Percentiles rank a stretch among this genome's conserved stretches.
phyloP scores from a whole-genome alignment of 768 basidiomycete genomes.

The Grammothele lineata region DNA sequence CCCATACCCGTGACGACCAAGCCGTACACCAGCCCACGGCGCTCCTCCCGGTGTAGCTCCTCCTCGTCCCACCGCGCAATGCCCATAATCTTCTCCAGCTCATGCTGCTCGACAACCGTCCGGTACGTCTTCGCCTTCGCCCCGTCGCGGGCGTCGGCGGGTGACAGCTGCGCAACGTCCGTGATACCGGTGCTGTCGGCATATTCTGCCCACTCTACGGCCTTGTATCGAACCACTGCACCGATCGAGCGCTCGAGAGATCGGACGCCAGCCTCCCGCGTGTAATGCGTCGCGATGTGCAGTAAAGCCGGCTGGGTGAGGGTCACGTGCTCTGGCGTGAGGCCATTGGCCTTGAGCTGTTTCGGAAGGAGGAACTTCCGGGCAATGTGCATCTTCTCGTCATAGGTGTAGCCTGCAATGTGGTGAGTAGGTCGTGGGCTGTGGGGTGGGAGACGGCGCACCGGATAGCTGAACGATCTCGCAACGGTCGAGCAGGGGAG shows the following conservation, averaged over 20 bases:
- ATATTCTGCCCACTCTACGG: constrained; percentile 84
- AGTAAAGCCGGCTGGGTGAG: constrained; percentile 69
- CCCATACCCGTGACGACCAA: constrained; percentile 87
- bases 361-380: constrained; percentile 85
- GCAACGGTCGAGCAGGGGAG: constrained; percentile 85
- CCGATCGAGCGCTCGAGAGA: constrained; percentile 85
- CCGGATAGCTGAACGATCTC: constrained; percentile 82
- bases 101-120: constrained; percentile 54
- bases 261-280: constrained; percentile 91
- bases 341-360: constrained; percentile 75
- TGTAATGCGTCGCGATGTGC: constrained; percentile 74
- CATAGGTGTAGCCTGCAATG: constrained; percentile 68
- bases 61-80: constrained; percentile 76
- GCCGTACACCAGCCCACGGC: constrained; percentile 77
- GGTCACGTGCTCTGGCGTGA: constrained; percentile 54
- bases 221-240: constrained; percentile 85
- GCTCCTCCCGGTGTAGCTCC: constrained; percentile 70
- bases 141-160: constrained; percentile 10
- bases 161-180: constrained; percentile 5
- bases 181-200: constrained; percentile 33
- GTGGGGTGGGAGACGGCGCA: constrained; percentile 14
- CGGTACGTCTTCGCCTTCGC: constrained; percentile 42
- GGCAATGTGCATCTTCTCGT: constrained; percentile 90
- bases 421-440: neutral
- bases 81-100: constrained; percentile 84